Evolutionary conservation across 352 stramenopile species (phyloP), one percentile per base, ranked within the genome.

Genomic region (Globisporangium middletonii): DNA sequence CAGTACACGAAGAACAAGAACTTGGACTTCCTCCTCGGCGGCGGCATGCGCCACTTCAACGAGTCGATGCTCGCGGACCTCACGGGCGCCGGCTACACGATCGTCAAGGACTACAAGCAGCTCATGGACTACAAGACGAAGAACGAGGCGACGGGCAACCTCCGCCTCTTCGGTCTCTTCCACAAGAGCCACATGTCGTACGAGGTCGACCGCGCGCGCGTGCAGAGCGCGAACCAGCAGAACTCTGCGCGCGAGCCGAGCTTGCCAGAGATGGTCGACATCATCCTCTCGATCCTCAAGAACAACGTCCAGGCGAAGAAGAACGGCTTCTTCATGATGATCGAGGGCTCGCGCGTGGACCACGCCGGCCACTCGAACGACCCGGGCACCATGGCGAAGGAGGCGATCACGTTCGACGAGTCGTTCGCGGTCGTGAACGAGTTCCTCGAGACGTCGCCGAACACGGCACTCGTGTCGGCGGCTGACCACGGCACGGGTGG

Each of bases 281-380:
- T 73, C 53, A 70, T 87, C 28, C 56, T 89, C 5, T 65, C 59
- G 58, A 65, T 87, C 46, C 60, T 89, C 42, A 83, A 83, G 62
- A 85, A 78, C 68, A 89, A 89, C 59, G 72, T 71, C n/a, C 67
- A 70, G 47, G 79, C 79, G 19, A 79, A 84, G 63, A 86, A 89
- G 63, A 67, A 89, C 58, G 79, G 79, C 45, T 89, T 83, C 71
- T 89, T 89, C 47, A 50, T 89, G 43, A 83, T 89, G 75, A 86
- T 89, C 23, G 79, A 89, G 57, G 75, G 79, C 8, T 89, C 79
- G n/a, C 76, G 79, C 38, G 72, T 89, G 4, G 79, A 89, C 55
- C 76, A 86, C 59, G 79, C 79, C 0, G 75, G 74, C 7, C 79
- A 89, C 66, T 79, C 72, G 18, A 86, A 89, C 53, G 79, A 89